These are phyloP conservation scores for Saturnispora gosingensis DNA, from an alignment of 805 yeast species.

Conservation along the genomic window DNA sequence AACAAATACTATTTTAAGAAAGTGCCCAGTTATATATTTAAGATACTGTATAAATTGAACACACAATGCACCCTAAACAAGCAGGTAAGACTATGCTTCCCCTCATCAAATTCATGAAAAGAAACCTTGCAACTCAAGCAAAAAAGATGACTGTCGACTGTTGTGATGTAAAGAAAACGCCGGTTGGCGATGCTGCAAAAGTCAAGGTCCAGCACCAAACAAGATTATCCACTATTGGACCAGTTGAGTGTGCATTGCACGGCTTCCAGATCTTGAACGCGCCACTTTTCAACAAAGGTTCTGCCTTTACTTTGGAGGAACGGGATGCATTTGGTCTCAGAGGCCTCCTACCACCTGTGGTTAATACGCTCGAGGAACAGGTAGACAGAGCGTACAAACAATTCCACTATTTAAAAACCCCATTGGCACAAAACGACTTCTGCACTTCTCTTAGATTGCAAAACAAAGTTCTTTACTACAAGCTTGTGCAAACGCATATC, in stretches of 20 bases:
- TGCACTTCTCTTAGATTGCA: slow-evolving; percentile 88
- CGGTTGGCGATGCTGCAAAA: slow-evolving; percentile 54
- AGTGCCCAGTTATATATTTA: background rate
- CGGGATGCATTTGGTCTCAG: slow-evolving; percentile 68
- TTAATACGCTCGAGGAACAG: slow-evolving; percentile 81
- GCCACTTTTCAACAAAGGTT: slow-evolving; percentile 86
- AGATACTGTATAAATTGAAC: background rate
- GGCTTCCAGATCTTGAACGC: slow-evolving; percentile 79
- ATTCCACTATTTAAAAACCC: slow-evolving; percentile 65
- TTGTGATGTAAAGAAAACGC: slow-evolving; percentile 35
- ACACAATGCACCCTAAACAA: background rate
- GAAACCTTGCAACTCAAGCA: background rate
- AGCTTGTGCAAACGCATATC: slow-evolving; percentile 78
- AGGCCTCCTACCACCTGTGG: slow-evolving; percentile 78
- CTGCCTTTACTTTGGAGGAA: slow-evolving; percentile 86
- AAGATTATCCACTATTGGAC: slow-evolving; percentile 62
- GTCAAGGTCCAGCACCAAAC: slow-evolving; percentile 47
- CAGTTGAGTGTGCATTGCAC: slow-evolving; percentile 69
- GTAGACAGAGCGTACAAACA: slow-evolving; percentile 88
- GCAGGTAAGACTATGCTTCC: no score
- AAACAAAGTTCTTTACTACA: slow-evolving; percentile 83
- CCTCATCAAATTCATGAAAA: background rate
- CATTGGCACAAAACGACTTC: slow-evolving; percentile 89
- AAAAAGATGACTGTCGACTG: slow-evolving; percentile 9
- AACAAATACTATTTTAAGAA: background rate